Evolutionary conservation across 495 filamentous ascomycete species (phyloP).

Genomic region (Penicillium roqueforti): DNA sequence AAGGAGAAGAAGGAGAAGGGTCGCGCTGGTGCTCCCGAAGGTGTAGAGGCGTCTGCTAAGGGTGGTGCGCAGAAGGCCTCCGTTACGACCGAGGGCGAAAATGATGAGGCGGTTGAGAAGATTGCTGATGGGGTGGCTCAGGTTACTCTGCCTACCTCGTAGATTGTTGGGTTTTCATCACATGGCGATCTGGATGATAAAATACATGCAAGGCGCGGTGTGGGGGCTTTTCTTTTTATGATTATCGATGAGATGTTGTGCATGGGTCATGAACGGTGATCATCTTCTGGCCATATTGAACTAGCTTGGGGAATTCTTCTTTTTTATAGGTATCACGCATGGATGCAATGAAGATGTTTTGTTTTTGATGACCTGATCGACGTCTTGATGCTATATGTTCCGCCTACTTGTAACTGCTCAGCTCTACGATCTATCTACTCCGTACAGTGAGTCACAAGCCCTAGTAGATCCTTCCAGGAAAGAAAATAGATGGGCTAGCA

Average conservation of each 20-base stretch:
- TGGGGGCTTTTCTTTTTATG: not conserved
- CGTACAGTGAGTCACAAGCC: not conserved
- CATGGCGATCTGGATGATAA: not conserved
- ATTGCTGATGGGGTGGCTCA: slow-evolving; percentile 40
- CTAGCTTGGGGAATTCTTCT: not conserved
- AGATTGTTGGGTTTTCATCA: not conserved
- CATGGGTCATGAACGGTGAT: slow-evolving; percentile 3
- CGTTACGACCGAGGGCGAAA: slow-evolving; percentile 21
- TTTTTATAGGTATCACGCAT: slow-evolving; percentile 1
- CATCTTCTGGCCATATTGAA: slow-evolving; percentile 1
- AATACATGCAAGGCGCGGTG: slow-evolving; percentile 5
- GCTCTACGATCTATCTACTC: too few species aligned
- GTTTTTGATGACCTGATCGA: not conserved
- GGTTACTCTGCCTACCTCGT: slow-evolving; percentile 40
- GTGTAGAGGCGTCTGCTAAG: slow-evolving; percentile 35
- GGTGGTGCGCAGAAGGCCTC: slow-evolving; percentile 28
- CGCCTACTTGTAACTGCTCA: not conserved
- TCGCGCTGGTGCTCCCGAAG: slow-evolving; percentile 7
- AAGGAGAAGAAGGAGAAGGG: slow-evolving; percentile 56
- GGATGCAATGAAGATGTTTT: slow-evolving; percentile 7
- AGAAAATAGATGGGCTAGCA: slow-evolving; percentile 2
- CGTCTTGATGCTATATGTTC: not conserved
- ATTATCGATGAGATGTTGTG: slow-evolving; percentile 5
- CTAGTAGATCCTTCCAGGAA: not conserved
- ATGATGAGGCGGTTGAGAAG: slow-evolving; percentile 36